Conservation (phyloP, 2,329 filamentous ascomycete species). For the Tolypocladium pustulatum region DNA sequence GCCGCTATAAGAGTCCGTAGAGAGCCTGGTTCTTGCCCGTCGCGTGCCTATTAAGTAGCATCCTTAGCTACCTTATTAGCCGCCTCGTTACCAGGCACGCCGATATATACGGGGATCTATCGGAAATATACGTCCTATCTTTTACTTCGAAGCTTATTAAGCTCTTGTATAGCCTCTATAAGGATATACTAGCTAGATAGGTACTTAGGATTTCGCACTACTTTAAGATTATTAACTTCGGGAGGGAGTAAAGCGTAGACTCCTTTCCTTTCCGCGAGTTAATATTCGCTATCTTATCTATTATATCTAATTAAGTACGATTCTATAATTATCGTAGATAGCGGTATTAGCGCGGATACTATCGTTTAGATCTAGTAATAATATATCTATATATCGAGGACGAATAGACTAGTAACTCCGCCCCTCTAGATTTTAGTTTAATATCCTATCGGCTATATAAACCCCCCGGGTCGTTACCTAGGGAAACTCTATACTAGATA, state of each 20-base stretch:
- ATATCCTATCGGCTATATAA: slow-evolving; percentile 3
- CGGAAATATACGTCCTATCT: no score
- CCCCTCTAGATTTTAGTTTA: slow-evolving; percentile 3
- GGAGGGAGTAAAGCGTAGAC: slow-evolving; percentile 6
- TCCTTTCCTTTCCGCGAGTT: slow-evolving; percentile 11
- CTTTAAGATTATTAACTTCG: slow-evolving; percentile 4
- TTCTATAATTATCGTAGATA: neutral
- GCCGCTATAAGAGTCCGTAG: no score
- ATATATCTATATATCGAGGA: neutral
- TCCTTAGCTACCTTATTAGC: no score
- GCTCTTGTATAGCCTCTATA: no score
- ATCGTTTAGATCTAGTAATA: neutral
- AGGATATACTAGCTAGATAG: no score
- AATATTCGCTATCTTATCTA: slow-evolving; percentile 7
- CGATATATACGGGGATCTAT: no score
- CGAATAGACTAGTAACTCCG: neutral
- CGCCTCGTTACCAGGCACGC: no score
- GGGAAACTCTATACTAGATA: slow-evolving; percentile 3
- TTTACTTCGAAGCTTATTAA: no score
- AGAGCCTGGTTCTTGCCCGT: no score
- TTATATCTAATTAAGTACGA: slow-evolving; percentile 3
- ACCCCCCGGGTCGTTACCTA: slow-evolving; percentile 2
- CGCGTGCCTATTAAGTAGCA: no score
- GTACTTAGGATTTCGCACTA: no score
- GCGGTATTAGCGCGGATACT: no score